A percentile compares a stretch with the other conserved stretches of the same genome.
Conservation (phyloP, 441 rosid species). For the Biscutella auriculata region DNA sequence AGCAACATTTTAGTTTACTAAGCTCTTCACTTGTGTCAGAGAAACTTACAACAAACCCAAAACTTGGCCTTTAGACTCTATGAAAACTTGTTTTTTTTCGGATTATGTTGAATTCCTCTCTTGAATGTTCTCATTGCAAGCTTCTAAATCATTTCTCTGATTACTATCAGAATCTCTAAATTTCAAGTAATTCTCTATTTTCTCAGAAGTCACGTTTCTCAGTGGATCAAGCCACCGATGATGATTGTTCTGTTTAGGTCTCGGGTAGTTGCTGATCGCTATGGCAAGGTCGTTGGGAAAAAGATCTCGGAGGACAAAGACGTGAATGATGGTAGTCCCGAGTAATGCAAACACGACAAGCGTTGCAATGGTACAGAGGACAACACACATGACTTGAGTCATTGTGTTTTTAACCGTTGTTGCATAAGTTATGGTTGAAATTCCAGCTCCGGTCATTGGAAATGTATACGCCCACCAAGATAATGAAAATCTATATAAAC, state of each 20-base stretch:
- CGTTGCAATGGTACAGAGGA: slow-evolving; percentile 39
- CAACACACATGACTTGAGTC: slow-evolving; percentile 41
- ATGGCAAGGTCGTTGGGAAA: slow-evolving; percentile 86
- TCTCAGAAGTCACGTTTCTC: slow-evolving; percentile 42
- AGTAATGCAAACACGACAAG: slow-evolving; percentile 50
- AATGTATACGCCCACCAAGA: slow-evolving; percentile 98
- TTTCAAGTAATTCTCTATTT: slow-evolving; percentile 57
- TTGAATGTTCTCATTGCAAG: slow-evolving; percentile 16
- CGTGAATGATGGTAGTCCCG: slow-evolving; percentile 52
- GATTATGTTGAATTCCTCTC: slow-evolving; percentile 7
- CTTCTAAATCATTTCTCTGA: slow-evolving; percentile 36
- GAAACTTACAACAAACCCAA: slow-evolving; percentile 12
- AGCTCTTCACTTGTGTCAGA: slow-evolving; percentile 24
- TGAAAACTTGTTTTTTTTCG: background rate
- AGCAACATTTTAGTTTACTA: slow-evolving; percentile 11
- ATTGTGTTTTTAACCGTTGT: slow-evolving; percentile 36
- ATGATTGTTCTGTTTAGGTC: slow-evolving; percentile 24
- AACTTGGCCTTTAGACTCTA: too few relatives aligned
- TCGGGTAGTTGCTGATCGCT: slow-evolving; percentile 62
- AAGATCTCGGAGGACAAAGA: slow-evolving; percentile 55
- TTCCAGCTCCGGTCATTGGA: slow-evolving; percentile 85
- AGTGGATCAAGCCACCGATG: slow-evolving; percentile 46
- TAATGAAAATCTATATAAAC: slow-evolving; percentile 49
- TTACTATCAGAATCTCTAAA: slow-evolving; percentile 26
- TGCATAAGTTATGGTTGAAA: slow-evolving; percentile 66